These are phyloP conservation scores for Colletotrichum noveboracense DNA, from an alignment of 2,329 filamentous ascomycete species.

Conservation along the genomic window DNA sequence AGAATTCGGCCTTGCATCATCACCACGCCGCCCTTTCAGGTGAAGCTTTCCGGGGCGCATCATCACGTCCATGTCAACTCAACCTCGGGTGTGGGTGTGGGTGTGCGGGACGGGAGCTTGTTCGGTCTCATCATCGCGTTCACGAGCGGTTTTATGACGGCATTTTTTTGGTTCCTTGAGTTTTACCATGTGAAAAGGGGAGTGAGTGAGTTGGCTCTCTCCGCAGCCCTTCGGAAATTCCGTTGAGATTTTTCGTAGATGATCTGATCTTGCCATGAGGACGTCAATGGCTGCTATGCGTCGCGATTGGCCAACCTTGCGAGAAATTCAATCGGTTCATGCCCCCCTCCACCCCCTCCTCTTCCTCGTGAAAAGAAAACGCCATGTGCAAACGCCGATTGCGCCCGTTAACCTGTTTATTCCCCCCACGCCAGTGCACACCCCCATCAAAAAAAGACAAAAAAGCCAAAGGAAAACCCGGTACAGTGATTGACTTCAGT, in stretches of 20 bases:
- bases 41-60: not conserved
- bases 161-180: not conserved
- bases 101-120: conserved; percentile 1
- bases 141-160: not conserved
- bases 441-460: not conserved
- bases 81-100: not conserved
- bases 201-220: not conserved
- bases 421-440: not conserved
- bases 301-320: not conserved
- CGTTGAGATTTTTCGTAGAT: not conserved
- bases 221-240: not conserved
- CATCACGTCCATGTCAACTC: not conserved
- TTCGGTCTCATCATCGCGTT: not conserved
- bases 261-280: not conserved
- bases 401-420: not conserved
- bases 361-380: not conserved
- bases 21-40: not conserved
- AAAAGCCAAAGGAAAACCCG: not conserved
- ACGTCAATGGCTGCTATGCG: not conserved
- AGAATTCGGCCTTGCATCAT: not conserved
- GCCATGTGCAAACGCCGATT: not conserved
- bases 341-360: not conserved
- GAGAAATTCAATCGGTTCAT: not conserved
- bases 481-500: not conserved
- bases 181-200: not conserved